Conservation (phyloP, 768 basidiomycete genomes). For the Leucocoprinus sp. region DNA sequence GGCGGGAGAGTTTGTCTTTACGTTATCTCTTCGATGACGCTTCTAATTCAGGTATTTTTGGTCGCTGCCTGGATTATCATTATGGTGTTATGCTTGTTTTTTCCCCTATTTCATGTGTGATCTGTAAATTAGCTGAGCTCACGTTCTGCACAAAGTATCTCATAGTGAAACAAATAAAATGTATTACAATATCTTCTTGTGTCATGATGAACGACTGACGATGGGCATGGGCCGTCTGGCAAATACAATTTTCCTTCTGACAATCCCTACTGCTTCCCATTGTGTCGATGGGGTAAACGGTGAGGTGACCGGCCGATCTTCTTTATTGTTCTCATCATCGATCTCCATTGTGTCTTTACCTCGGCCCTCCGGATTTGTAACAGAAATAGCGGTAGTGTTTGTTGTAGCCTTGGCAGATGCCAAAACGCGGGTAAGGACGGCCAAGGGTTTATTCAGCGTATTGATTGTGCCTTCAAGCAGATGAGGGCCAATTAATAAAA, state of each 20-base stretch:
- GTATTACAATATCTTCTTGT: conserved; percentile 5
- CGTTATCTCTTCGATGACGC: too few species aligned
- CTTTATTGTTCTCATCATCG: conserved; percentile 5
- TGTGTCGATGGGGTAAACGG: conserved; percentile 16
- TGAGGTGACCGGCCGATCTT: neutral
- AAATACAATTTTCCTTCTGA: conserved; percentile 79
- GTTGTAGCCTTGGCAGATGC: conserved; percentile 11
- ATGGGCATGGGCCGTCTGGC: conserved; percentile 76
- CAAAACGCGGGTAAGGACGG: conserved; percentile 49
- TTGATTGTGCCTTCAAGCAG: conserved; percentile 83
- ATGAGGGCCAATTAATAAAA: conserved; percentile 79
- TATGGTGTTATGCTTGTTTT: neutral
- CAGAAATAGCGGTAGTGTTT: neutral
- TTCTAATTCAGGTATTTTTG: conserved; percentile 3
- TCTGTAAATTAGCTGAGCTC: conserved; percentile 5
- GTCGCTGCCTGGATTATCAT: neutral
- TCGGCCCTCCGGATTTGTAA: conserved; percentile 3
- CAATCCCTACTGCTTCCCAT: conserved; percentile 63
- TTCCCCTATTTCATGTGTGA: conserved; percentile 5
- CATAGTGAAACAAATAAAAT: neutral
- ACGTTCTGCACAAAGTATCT: conserved; percentile 7
- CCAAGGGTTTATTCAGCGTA: conserved; percentile 71
- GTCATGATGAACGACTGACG: conserved; percentile 26
- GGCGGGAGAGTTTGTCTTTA: too few species aligned
- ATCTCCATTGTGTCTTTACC: conserved; percentile 2